phyloP scores from a whole-genome alignment of 75 land plant species.

The Picea sitchensis region DNA sequence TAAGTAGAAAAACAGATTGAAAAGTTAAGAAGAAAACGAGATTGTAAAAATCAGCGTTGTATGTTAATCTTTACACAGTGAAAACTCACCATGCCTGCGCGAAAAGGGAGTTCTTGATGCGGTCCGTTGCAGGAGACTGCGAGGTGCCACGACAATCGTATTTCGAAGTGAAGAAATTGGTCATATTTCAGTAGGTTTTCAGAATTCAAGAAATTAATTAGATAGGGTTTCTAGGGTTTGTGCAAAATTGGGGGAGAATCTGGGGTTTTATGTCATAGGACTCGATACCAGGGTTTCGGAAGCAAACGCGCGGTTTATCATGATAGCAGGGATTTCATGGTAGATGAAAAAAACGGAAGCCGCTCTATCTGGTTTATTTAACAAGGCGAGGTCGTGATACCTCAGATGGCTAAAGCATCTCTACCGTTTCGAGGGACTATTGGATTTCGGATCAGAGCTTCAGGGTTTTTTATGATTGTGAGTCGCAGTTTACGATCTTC shows the following conservation, averaged over 20 bases:
- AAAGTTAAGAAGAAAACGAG: too few relatives aligned
- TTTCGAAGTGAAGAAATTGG: not conserved
- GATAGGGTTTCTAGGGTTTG: not conserved
- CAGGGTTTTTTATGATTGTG: slow-evolving; percentile 89
- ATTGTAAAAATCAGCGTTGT: too few relatives aligned
- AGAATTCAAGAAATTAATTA: not conserved
- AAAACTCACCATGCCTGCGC: too few relatives aligned
- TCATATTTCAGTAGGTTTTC: not conserved
- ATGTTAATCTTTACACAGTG: too few relatives aligned
- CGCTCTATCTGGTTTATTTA: slow-evolving; percentile 25
- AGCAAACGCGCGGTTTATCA: not conserved
- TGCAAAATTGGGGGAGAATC: not conserved
- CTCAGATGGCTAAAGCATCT: slow-evolving; percentile 51
- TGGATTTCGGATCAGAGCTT: slow-evolving; percentile 99
- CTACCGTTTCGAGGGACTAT: slow-evolving; percentile 67
- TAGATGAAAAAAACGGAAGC: slow-evolving; percentile 4
- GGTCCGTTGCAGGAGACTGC: not conserved
- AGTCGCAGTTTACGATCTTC: slow-evolving; percentile 71
- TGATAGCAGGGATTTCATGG: not conserved
- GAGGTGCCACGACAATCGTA: not conserved
- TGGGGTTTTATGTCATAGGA: not conserved
- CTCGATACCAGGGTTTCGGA: not conserved
- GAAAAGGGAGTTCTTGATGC: not conserved
- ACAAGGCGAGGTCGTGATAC: slow-evolving; percentile 59
- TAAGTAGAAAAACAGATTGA: too few relatives aligned